Evolutionary conservation across 2,329 filamentous ascomycete genomes (phyloP).

Genomic region (Phialophora macrospora): DNA sequence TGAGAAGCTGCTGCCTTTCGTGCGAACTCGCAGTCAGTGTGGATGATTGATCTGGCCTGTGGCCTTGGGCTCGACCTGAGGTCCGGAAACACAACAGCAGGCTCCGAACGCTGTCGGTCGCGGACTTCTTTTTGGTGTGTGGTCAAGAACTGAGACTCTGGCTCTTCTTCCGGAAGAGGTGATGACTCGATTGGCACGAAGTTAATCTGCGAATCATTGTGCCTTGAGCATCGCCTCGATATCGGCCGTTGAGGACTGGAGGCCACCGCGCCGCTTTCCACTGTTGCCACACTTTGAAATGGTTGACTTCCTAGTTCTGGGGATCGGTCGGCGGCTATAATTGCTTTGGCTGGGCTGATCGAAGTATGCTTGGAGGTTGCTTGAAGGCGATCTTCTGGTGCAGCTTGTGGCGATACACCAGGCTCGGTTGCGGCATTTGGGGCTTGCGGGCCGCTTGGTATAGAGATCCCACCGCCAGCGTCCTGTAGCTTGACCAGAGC

Average conservation of each 20-base stretch:
- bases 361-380: background rate
- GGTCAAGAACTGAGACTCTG: constrained; percentile 75
- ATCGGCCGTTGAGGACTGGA: constrained; percentile 51
- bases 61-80: constrained; percentile 61
- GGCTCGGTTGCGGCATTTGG: background rate
- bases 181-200: constrained; percentile 73
- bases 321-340: constrained; percentile 13
- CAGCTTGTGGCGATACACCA: background rate
- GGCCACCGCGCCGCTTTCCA: background rate
- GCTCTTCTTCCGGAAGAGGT: constrained; percentile 48
- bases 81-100: constrained; percentile 69
- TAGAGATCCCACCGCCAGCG: background rate
- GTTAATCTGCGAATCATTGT: constrained; percentile 81
- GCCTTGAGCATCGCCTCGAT: constrained; percentile 63
- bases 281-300: background rate
- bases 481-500: constrained; percentile 53
- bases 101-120: constrained; percentile 69
- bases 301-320: constrained; percentile 27
- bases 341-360: background rate
- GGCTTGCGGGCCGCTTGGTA: background rate
- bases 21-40: constrained; percentile 31
- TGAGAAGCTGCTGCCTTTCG: constrained; percentile 31
- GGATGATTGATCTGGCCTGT: constrained; percentile 23
- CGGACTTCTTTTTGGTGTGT: constrained; percentile 79
- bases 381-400: background rate